Evolutionary conservation across 441 rosid genomes (phyloP), one percentile per base, ranked within the genome.

Genomic region (Gossypium davidsonii): DNA sequence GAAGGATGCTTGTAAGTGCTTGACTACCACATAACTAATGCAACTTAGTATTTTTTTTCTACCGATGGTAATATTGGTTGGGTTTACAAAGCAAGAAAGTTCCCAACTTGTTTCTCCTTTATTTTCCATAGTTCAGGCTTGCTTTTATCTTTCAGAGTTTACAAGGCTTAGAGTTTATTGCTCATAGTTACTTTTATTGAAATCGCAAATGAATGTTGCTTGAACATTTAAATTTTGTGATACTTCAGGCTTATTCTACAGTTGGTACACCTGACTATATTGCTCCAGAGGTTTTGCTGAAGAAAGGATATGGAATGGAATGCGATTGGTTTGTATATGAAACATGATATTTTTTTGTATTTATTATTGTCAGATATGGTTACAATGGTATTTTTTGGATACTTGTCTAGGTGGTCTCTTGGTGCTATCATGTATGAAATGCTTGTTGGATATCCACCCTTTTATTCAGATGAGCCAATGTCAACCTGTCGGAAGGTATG

Each of bases 341-440:
- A 63, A 56, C 11, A 1, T 62, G 34, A 17, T 14, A 64, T 65
- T 72, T 21, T 66, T 44, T 12, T 8, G 57, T 70, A 57, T 25
- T 74, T 17, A 61, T 77, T 31, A 31, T 39, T 62, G 49, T 11
- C 46, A 23, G 23, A 39, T 60, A 62, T 52, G 48, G 12, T 77
- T 65, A 18, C 44, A 51, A 61, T 74, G 55, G 44, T 42, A 59
- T 18, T 34, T 70, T 57, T 26, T 77, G 64, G 53, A 48, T 74
- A 56, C 52, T 62, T 73, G 62, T 77, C 20, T 82, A 93, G 98
- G 98, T 93, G 97, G 98, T 93, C 98, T 69, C 94, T 93, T 23
- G 99, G 99, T 74, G 97, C 99, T 68, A 94, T 94, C 73, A 94
- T 94, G 98, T 94, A 90, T 83, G 97, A 93, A 85, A 93, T 93